Base-by-base conservation (phyloP, 2,329 filamentous ascomycete species). In the Fusarium incarnatum region DNA sequence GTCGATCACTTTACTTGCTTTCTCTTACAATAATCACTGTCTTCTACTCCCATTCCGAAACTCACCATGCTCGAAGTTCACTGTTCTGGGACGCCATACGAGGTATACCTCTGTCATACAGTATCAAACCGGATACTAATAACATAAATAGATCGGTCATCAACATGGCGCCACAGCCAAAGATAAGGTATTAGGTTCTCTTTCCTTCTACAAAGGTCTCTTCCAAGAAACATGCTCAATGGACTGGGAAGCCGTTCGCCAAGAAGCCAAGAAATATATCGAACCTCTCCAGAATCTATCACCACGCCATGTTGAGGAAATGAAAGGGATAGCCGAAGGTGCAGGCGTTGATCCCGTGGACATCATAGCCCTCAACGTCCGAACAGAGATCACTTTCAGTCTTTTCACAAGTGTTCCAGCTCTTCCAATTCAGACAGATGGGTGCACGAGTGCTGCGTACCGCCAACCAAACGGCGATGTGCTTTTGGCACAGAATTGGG, bases 401-500 rank as follows among this genome's bases (percentile, higher is more conserved):
- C 76, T 87, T 16, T 88, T 86, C 64, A 72, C 76, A 3, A 49
- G 59, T 7, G 34, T 28, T 8, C 57, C 64, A 11, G 60, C 20
- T 12, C 46, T 61, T 6, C 13, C 69, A 2, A 56, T 73, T 9
- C 71, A 75, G n/a, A 77, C 71, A 20, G 87, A 89, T 68, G 87
- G 87, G 5, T 89, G 87, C 68, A 89, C 87, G 0, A 82, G 83
- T 16, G 67, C 88, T 15, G 81, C 81, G 3, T 87, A 83, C 81
- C 76, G 79, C 12, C 81, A 80, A 0, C 49, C 56, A 1, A 74
- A 50, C 3, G 53, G 63, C 0, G 16, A 57, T 6, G 60, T 66
- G 10, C 84, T 83, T 60, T 75, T 89, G 7, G 82, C 80, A 2
- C 87, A 89, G 77, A 89, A 89, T 59, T 90, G 87, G 87, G 87